Conservation (phyloP, 2,329 filamentous ascomycete genomes). For the Cryphonectria carpinicola region DNA sequence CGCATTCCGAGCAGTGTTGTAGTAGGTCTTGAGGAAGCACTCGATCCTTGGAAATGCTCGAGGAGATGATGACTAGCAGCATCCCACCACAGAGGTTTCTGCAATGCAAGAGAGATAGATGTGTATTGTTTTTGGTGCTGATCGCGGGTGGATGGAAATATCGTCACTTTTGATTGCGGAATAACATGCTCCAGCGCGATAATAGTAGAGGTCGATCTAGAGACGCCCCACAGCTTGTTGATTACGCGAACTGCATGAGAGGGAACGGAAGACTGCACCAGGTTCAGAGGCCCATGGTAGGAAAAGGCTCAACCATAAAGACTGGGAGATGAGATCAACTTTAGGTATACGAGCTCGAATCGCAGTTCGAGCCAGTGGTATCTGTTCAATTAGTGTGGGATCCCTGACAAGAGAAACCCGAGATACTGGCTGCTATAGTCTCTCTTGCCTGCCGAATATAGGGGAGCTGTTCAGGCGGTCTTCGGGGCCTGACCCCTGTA, state of each 20-base stretch:
- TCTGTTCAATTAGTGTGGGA: not conserved
- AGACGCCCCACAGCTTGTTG: constrained; percentile 6
- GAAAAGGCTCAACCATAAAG: not conserved
- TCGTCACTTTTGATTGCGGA: constrained; percentile 8
- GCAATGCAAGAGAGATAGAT: constrained; percentile 7
- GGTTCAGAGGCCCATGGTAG: not conserved
- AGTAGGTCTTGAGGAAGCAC: not conserved
- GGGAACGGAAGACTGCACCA: not conserved
- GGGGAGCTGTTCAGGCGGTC: not conserved
- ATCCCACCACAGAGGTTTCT: not conserved
- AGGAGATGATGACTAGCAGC: not conserved
- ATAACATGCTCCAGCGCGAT: not conserved
- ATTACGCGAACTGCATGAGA: not conserved
- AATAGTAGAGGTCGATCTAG: not conserved
- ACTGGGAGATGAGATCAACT: constrained; percentile 1
- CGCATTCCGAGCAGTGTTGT: constrained; percentile 45
- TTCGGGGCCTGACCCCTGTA: not conserved
- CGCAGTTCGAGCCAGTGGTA: not conserved
- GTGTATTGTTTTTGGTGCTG: not conserved
- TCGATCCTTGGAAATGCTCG: not conserved
- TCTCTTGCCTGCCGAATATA: not conserved
- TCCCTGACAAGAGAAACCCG: not conserved
- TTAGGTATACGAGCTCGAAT: not conserved
- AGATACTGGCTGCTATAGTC: not conserved
- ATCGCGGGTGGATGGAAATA: not conserved